phyloP scores from a whole-genome alignment of 768 basidiomycete genomes.

The Pisolithus sp. region DNA sequence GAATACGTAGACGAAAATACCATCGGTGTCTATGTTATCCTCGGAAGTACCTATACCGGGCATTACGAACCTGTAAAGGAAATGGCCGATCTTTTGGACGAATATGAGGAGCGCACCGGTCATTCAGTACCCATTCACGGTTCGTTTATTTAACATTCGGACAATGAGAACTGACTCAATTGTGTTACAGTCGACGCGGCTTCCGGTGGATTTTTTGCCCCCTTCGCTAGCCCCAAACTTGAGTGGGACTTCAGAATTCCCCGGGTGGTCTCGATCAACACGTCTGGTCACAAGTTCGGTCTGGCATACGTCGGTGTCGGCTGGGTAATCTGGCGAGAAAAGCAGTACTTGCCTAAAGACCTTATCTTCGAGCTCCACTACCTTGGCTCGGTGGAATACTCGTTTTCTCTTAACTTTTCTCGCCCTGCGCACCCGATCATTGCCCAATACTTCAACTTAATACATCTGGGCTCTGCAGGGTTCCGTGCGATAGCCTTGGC shows the following conservation, averaged over 20 bases:
- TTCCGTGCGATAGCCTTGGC: conserved; percentile 41
- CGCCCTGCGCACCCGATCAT: conserved; percentile 57
- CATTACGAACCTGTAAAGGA: conserved; percentile 77
- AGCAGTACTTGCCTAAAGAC: conserved; percentile 56
- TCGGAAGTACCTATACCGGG: conserved; percentile 53
- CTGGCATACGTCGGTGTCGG: conserved; percentile 54
- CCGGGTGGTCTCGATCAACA: conserved; percentile 54
- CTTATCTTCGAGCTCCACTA: conserved; percentile 60
- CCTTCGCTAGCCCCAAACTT: conserved; percentile 49
- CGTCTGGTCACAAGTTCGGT: conserved; percentile 59
- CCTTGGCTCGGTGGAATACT: conserved; percentile 61
- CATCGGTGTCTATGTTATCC: conserved; percentile 60
- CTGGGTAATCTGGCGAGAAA: conserved; percentile 58
- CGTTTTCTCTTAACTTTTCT: conserved; percentile 60
- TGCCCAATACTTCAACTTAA: conserved; percentile 57
- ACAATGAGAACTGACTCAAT: conserved; percentile 3
- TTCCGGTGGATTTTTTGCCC: conserved; percentile 57
- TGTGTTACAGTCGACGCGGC: conserved; percentile 45
- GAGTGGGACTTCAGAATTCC: conserved; percentile 57
- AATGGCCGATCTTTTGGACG: conserved; percentile 68
- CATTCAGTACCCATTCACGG: conserved; percentile 38
- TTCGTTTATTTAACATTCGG: conserved; percentile 23
- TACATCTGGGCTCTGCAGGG: conserved; percentile 54
- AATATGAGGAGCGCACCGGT: conserved; percentile 44
- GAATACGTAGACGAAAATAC: conserved; percentile 66